Evolutionary conservation across 2,329 filamentous ascomycete genomes (phyloP).

Genomic region (Xylaria arbuscula): DNA sequence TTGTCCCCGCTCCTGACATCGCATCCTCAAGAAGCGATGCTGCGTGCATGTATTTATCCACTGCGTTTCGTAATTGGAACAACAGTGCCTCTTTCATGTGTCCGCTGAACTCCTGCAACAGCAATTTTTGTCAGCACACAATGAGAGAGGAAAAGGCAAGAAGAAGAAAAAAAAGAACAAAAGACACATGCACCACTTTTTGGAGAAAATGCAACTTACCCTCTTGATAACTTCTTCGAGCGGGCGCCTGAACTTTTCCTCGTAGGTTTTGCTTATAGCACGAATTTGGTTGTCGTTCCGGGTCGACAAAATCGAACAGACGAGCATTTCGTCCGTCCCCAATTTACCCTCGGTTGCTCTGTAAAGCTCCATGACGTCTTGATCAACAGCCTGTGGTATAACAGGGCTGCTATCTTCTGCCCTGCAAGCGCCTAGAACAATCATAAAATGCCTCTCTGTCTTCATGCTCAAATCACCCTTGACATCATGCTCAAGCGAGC

Average conservation of each 20-base stretch:
- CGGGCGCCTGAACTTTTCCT: conserved; percentile 74
- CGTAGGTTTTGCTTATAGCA: conserved; percentile 81
- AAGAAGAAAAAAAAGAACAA: too few species aligned
- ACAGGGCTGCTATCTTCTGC: conserved; percentile 82
- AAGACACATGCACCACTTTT: conserved; percentile 36
- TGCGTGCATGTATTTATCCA: conserved; percentile 86
- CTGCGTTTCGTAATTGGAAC: conserved; percentile 79
- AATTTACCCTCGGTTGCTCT: conserved; percentile 78
- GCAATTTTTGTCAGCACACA: conserved; percentile 18
- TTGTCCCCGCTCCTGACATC: conserved; percentile 89
- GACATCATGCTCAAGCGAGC: conserved; percentile 76
- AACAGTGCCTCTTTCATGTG: conserved; percentile 91
- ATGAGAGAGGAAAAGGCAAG: too few species aligned
- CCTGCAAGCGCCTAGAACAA: conserved; percentile 79
- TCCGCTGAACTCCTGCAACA: conserved; percentile 78
- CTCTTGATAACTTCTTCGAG: conserved; percentile 80
- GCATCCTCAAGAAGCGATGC: conserved; percentile 83
- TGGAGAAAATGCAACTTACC: conserved; percentile 53
- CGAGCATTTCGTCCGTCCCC: conserved; percentile 78
- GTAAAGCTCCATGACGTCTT: conserved; percentile 81
- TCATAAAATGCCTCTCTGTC: conserved; percentile 85
- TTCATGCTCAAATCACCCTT: conserved; percentile 84
- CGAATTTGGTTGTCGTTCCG: conserved; percentile 86
- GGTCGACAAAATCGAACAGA: conserved; percentile 81
- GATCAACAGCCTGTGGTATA: conserved; percentile 76